Percentiles rank a stretch among this genome's conserved stretches.
Evolutionary conservation across 345 rosid species (phyloP).

Genomic region (Cardamine occulta): DNA sequence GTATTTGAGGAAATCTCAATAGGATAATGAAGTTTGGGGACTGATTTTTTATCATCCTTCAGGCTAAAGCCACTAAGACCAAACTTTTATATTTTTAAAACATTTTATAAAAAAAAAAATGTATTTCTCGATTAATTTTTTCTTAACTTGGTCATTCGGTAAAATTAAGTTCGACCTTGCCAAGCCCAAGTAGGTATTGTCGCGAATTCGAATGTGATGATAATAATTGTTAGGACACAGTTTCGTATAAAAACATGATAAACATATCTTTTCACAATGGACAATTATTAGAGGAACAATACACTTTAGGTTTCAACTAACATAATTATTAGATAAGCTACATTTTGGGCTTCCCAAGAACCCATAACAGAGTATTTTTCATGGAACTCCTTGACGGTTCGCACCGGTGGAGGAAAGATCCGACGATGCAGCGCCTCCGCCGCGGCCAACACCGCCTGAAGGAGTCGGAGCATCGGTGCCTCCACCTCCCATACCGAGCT

Average conservation of each 20-base stretch:
- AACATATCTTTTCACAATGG: not conserved
- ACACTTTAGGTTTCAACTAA: not conserved
- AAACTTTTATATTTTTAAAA: not conserved
- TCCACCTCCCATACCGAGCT: constrained; percentile 60
- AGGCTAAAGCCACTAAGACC: not conserved
- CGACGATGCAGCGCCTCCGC: constrained; percentile 26
- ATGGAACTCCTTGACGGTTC: constrained; percentile 33
- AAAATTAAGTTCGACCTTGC: not conserved
- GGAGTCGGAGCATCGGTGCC: constrained; percentile 75
- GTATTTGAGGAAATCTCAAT: too few species aligned
- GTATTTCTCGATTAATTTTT: not conserved
- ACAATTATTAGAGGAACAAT: not conserved
- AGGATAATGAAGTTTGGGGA: too few species aligned
- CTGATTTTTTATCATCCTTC: too few species aligned
- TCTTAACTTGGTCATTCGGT: not conserved
- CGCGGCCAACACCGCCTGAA: constrained; percentile 46
- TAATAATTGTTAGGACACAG: not conserved
- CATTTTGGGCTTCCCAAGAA: not conserved
- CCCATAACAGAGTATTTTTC: not conserved
- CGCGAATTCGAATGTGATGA: not conserved
- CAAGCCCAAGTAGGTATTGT: not conserved
- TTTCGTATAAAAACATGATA: not conserved
- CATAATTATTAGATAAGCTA: not conserved
- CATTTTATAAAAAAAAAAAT: too few species aligned
- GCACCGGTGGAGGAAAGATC: constrained; percentile 33